Percentiles rank a stretch among this genome's conserved stretches.
Conservation (phyloP, 495 filamentous ascomycete genomes). For the Penicillium chermesinum region DNA sequence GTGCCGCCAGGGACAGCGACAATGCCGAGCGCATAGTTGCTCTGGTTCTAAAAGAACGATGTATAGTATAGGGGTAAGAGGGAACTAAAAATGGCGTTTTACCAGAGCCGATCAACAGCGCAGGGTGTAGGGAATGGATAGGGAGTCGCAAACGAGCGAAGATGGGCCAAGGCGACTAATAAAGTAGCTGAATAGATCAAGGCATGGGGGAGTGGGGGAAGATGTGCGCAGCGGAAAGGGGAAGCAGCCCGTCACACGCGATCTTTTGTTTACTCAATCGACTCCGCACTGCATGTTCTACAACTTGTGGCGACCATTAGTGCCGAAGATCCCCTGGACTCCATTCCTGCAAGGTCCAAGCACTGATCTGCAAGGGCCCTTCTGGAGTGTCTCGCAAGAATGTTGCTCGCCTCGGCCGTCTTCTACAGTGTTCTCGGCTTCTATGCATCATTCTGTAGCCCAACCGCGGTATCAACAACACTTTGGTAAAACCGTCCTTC, state of each 20-base stretch:
- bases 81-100: background rate
- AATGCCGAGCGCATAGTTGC: conserved; percentile 29
- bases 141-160: conserved; percentile 10
- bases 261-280: conserved; percentile 5
- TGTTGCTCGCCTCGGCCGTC: background rate
- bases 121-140: background rate
- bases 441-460: too few species aligned
- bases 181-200: conserved; percentile 2
- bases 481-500: too few species aligned
- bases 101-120: background rate
- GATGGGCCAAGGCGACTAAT: conserved; percentile 17
- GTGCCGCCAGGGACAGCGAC: conserved; percentile 23
- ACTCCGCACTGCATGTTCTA: conserved; percentile 5
- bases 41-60: background rate
- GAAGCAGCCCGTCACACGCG: conserved; percentile 8
- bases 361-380: conserved; percentile 2
- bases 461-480: too few species aligned
- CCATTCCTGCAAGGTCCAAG: conserved; percentile 3
- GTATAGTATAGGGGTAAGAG: background rate
- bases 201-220: conserved; percentile 4
- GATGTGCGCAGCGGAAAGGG: conserved; percentile 9
- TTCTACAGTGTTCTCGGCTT: background rate
- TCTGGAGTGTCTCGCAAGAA: conserved; percentile 1
- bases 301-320: background rate
- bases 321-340: background rate